Conservation (phyloP, 1,284 basidiomycete genomes). For the Cystobasidium sp. region DNA sequence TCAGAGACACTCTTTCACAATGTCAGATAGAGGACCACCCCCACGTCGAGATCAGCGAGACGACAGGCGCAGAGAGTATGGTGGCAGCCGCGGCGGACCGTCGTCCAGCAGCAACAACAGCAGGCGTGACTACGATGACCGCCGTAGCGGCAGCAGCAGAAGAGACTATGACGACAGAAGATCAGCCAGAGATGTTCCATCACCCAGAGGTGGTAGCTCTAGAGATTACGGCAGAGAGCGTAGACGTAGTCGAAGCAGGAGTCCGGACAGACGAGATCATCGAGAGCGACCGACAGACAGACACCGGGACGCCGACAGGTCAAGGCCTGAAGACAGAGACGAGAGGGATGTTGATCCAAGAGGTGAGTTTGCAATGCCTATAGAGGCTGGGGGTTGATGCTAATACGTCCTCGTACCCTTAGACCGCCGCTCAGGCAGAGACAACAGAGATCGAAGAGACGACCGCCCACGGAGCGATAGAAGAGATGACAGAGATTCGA, state of each 20-base stretch:
- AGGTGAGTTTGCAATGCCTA: neutral
- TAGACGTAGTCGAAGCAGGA: conserved; percentile 3
- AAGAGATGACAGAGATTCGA: conserved; percentile 4
- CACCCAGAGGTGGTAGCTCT: neutral
- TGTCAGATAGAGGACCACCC: conserved; percentile 2
- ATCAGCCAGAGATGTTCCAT: conserved; percentile 9
- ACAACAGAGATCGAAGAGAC: conserved; percentile 22
- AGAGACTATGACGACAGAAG: conserved; percentile 17
- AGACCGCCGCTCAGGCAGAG: conserved; percentile 7
- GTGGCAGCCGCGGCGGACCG: neutral
- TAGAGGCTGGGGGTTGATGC: no score
- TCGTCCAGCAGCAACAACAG: conserved; percentile 20
- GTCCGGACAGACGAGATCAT: conserved; percentile 11
- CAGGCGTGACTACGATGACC: conserved; percentile 10
- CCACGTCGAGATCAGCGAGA: neutral
- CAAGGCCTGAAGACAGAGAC: neutral
- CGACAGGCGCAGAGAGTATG: conserved; percentile 2
- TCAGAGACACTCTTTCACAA: neutral
- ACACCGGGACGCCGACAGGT: neutral
- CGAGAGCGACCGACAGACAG: conserved; percentile 12
- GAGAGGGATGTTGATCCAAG: neutral
- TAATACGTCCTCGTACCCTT: neutral
- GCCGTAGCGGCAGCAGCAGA: neutral
- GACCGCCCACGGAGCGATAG: conserved; percentile 11
- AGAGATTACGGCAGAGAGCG: conserved; percentile 10